Conservation (phyloP, 2,329 filamentous ascomycete genomes). For the Hypoxylon sp. region DNA sequence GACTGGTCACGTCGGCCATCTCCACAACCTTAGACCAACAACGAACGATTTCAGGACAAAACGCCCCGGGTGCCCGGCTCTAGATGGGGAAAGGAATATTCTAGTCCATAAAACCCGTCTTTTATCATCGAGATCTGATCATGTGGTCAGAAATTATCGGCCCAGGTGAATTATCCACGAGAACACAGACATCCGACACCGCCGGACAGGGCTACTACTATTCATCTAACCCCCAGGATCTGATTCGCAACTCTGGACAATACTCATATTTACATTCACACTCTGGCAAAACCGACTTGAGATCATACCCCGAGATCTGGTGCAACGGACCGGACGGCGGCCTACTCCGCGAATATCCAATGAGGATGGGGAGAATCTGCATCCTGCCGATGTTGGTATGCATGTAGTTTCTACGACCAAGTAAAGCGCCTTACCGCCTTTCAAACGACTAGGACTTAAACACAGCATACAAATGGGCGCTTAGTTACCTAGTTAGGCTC, state of each 20-base stretch:
- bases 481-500: not conserved
- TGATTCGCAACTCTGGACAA: not conserved
- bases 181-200: constrained; percentile 5
- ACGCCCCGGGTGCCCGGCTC: constrained; percentile 7
- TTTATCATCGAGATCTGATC: constrained; percentile 11
- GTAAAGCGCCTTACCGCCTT: not conserved
- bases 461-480: not conserved
- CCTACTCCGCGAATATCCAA: constrained; percentile 12
- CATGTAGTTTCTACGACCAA: too few relatives aligned
- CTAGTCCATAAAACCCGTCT: constrained; percentile 1
- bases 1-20: constrained; percentile 12
- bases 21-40: constrained; percentile 25
- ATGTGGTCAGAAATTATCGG: not conserved
- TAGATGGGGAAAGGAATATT: constrained; percentile 13
- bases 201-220: not conserved
- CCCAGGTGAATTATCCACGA: not conserved
- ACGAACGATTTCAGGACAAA: constrained; percentile 14
- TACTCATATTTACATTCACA: not conserved
- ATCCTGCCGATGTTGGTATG: constrained; percentile 9
- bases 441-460: not conserved
- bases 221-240: not conserved
- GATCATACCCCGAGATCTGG: constrained; percentile 11
- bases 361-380: constrained; percentile 2
- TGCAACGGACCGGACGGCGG: not conserved
- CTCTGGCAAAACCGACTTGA: constrained; percentile 5